These are phyloP conservation scores for Mycotypha africana DNA, from an alignment of 371 early-diverging fungal species.

Conservation along the genomic window DNA sequence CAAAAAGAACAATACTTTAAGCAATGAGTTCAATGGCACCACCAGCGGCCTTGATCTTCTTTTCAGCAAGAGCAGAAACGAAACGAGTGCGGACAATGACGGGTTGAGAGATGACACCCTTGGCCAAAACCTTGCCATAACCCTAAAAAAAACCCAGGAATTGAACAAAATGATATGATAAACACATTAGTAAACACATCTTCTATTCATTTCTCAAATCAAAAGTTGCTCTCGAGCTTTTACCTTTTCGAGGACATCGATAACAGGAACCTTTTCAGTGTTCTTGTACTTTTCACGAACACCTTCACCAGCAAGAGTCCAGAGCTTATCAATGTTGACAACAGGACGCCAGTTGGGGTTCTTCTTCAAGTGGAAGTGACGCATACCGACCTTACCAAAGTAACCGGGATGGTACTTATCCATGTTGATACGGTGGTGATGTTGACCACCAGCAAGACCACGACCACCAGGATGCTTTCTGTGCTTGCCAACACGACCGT, in stretches of 20 bases:
- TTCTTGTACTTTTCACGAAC: constrained; percentile 83
- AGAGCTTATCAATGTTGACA: constrained; percentile 93
- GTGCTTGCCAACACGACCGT: constrained; percentile 98
- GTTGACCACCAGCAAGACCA: constrained; percentile 99
- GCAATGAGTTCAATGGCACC: constrained; percentile 53
- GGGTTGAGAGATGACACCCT: constrained; percentile 93
- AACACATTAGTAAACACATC: too few relatives aligned
- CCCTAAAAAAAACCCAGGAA: constrained; percentile 42
- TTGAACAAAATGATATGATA: neutral
- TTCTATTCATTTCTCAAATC: too few relatives aligned
- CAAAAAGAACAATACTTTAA: too few relatives aligned
- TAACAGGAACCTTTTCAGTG: constrained; percentile 90
- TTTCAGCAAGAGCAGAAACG: constrained; percentile 93
- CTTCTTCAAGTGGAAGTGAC: constrained; percentile 96
- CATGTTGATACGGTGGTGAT: constrained; percentile 99
- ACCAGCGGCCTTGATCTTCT: constrained; percentile 98
- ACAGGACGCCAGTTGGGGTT: constrained; percentile 85
- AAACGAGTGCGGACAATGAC: constrained; percentile 97
- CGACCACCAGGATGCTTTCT: constrained; percentile 99
- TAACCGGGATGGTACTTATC: constrained; percentile 99
- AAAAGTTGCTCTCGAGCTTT: constrained; percentile 2
- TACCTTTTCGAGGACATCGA: constrained; percentile 82
- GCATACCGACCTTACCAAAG: constrained; percentile 99
- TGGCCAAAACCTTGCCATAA: constrained; percentile 96
- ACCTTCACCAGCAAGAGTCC: constrained; percentile 92